Percentiles rank a stretch among this genome's conserved stretches.
Conservation (phyloP, 164 flowering plant species). For the Pachysandra terminalis region DNA sequence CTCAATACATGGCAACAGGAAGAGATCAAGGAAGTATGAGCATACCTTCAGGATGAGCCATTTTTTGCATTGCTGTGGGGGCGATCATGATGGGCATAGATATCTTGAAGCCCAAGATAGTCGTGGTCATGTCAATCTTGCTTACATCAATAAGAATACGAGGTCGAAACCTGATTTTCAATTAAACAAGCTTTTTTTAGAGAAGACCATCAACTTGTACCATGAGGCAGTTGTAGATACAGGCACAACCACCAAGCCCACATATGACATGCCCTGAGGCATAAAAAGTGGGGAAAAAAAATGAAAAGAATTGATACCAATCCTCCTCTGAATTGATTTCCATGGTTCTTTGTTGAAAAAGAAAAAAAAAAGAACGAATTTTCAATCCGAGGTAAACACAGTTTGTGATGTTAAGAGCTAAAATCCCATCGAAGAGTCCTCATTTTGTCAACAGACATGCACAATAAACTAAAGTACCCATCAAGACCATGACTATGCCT, state of each 20-base stretch:
- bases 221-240: background rate
- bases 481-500: too few species aligned
- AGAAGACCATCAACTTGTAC: conserved; percentile 2
- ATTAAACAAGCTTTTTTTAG: conserved; percentile 3
- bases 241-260: background rate
- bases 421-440: too few species aligned
- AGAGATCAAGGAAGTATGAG: background rate
- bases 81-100: conserved; percentile 98
- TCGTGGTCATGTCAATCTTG: conserved; percentile 70
- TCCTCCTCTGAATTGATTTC: too few species aligned
- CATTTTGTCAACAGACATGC: too few species aligned
- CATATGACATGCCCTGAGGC: background rate
- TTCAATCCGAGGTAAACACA: too few species aligned
- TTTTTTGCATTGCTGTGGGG: conserved; percentile 87
- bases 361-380: too few species aligned
- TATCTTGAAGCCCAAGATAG: conserved; percentile 73
- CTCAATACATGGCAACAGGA: conserved; percentile 9
- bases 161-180: conserved; percentile 64
- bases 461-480: too few species aligned
- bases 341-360: too few species aligned
- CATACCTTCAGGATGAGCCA: conserved; percentile 93
- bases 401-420: too few species aligned
- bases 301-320: too few species aligned
- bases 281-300: too few species aligned
- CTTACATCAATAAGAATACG: conserved; percentile 85